Base-by-base conservation (phyloP, 2,329 filamentous ascomycete species). In the Paecilomyces sp. region DNA sequence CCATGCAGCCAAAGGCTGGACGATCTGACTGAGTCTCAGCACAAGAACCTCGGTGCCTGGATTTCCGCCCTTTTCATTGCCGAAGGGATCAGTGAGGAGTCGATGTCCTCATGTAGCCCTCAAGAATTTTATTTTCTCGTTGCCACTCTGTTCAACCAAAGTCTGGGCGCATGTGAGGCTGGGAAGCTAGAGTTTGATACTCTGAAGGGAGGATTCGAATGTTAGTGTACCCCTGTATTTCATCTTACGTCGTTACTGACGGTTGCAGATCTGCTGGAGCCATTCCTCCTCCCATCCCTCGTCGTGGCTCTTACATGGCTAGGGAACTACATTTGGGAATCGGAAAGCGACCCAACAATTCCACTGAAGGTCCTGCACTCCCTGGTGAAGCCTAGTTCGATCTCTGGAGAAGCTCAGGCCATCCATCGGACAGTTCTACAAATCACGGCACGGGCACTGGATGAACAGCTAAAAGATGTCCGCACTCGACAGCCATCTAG, bases 61-160 rank as follows among this genome's bases (percentile, higher is more conserved):
- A 80, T 87, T 33, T 81, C 80, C 54, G 84, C 83, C 3, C 74
- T 88, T 2, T 88, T 85, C 63, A 81, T 85, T 47, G 83, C 84
- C 1, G 84, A 87, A 68, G 83, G 83, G 0, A 84, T 88, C 50
- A 83, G 80, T 58, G 85, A 88, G 64, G 85, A 88, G 60, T 81
- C 86, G 2, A 85, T 87, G 77, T 83, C 84, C 24, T 80, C 82
- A 12, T 88, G 85, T 69, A 84, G 82, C 50, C 85, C 85, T 1
- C 84, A 86, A 57, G 83, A 86, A 50, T 88, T 88, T 62, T 87
- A 87, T 65, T 70, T 83, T 25, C 79, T 88, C 18, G 83, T 87
- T 0, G 80, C 85, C 6, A 87, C 84, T 0, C 73, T 88, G 1
- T 85, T 87, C 62, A 80, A 80, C 59, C 85, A 88, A 67, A 87